phyloP scores from a whole-genome alignment of 257 asterid genomes.

The Asclepias syriaca region DNA sequence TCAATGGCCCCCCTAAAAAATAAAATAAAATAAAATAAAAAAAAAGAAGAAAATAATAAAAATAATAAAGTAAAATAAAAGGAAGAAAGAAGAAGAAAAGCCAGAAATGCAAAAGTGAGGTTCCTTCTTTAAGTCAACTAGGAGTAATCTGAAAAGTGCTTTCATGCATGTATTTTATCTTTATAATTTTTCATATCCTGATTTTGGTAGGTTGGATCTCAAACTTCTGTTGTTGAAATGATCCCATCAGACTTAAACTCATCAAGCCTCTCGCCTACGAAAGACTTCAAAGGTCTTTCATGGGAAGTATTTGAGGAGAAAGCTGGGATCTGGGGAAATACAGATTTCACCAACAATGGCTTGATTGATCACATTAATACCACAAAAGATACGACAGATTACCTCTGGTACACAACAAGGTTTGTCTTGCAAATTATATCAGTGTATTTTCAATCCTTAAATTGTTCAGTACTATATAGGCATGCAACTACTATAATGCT shows the following conservation, averaged over 20 bases:
- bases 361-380: conserved; percentile 86
- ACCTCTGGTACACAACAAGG: conserved; percentile 91
- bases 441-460: background rate
- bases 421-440: conserved; percentile 21
- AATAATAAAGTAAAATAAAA: too few relatives aligned
- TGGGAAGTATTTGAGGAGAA: conserved; percentile 74
- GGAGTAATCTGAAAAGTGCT: background rate
- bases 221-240: conserved; percentile 69
- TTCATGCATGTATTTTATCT: background rate
- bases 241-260: conserved; percentile 53
- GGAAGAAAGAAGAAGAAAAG: too few relatives aligned
- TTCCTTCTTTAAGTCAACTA: background rate
- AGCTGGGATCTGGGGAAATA: conserved; percentile 71
- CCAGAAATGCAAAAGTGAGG: background rate
- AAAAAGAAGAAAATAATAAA: background rate
- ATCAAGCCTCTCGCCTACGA: conserved; percentile 36
- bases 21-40: too few relatives aligned
- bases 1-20: too few relatives aligned
- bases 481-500: background rate
- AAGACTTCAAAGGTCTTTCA: conserved; percentile 48
- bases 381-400: conserved; percentile 83
- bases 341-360: conserved; percentile 56
- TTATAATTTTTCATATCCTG: conserved; percentile 18
- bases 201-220: conserved; percentile 56
- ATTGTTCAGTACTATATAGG: background rate